Percentiles rank a stretch among this genome's conserved stretches.
Evolutionary conservation across 305 asterid species (phyloP).

Genomic region (Fraxinus greggii): DNA sequence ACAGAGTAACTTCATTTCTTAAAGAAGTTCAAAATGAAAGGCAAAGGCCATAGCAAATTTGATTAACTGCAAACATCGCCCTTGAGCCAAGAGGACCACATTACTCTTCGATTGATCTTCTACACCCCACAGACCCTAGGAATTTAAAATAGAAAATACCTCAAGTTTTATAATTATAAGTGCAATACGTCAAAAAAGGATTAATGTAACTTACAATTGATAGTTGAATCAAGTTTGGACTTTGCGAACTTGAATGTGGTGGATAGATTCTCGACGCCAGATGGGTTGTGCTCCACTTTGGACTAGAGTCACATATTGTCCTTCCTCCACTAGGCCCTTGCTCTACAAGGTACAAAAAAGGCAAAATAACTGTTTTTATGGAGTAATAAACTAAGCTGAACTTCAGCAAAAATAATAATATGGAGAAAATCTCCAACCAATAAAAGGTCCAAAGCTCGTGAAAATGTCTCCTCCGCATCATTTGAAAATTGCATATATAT

Average conservation of each 20-base stretch:
- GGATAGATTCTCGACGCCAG: slow-evolving; percentile 87
- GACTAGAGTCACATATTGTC: slow-evolving; percentile 82
- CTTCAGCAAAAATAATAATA: neutral
- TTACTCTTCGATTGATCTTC: neutral
- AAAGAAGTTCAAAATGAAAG: neutral
- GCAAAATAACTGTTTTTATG: neutral
- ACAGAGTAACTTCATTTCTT: neutral
- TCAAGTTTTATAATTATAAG: neutral
- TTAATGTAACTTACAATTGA: neutral
- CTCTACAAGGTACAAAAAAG: slow-evolving; percentile 37
- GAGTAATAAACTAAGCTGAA: neutral
- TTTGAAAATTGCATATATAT: slow-evolving; percentile 70
- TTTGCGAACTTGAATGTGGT: slow-evolving; percentile 85
- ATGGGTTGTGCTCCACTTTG: slow-evolving; percentile 98
- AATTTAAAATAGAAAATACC: neutral
- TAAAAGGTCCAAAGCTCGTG: slow-evolving; percentile 67
- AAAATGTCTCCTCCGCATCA: slow-evolving; percentile 76
- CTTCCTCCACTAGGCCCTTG: slow-evolving; percentile 67
- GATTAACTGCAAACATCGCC: neutral
- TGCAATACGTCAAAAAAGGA: neutral
- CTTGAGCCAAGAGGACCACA: neutral
- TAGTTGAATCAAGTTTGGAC: slow-evolving; percentile 47
- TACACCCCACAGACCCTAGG: neutral
- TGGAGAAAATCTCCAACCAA: slow-evolving; percentile 43
- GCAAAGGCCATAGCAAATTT: neutral